Percentiles rank a stretch among this genome's conserved stretches.
Conservation (phyloP, 805 yeast genomes). For the Schwanniomyces polymorphus region DNA sequence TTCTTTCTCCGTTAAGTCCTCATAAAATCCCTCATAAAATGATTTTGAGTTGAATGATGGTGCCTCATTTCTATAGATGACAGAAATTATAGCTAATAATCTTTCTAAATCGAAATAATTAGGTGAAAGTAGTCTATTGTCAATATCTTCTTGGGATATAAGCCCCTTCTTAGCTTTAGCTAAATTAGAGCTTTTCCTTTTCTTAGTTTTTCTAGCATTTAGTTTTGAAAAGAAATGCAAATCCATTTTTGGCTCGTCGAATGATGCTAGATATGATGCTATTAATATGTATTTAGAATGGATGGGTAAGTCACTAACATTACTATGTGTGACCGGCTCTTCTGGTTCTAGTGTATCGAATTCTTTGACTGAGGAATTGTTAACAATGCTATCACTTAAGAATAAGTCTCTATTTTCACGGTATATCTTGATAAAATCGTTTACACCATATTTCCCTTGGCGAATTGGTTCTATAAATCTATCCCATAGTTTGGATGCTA, state of each 20-base stretch:
- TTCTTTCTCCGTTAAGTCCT: conserved; percentile 36
- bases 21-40: conserved; percentile 20
- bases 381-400: conserved; percentile 27
- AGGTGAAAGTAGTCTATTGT: conserved; percentile 66
- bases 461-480: conserved; percentile 26
- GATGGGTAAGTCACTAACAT: conserved; percentile 49
- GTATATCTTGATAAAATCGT: conserved; percentile 35
- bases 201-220: conserved; percentile 28
- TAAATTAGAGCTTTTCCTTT: conserved; percentile 33
- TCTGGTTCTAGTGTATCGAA: conserved; percentile 24
- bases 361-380: conserved; percentile 28
- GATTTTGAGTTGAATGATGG: conserved; percentile 24
- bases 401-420: conserved; percentile 28
- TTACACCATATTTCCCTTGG: conserved; percentile 16
- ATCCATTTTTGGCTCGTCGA: conserved; percentile 68
- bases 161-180: conserved; percentile 14
- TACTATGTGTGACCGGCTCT: conserved; percentile 12
- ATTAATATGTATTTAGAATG: conserved; percentile 71
- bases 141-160: conserved; percentile 45
- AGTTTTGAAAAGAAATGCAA: conserved; percentile 67
- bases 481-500: conserved; percentile 34
- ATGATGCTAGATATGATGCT: conserved; percentile 84
- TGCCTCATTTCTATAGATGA: conserved; percentile 54
- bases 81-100: conserved; percentile 72
- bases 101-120: conserved; percentile 77